Conservation (phyloP, 257 asterid species). For the Ajuga chamaepitys region DNA sequence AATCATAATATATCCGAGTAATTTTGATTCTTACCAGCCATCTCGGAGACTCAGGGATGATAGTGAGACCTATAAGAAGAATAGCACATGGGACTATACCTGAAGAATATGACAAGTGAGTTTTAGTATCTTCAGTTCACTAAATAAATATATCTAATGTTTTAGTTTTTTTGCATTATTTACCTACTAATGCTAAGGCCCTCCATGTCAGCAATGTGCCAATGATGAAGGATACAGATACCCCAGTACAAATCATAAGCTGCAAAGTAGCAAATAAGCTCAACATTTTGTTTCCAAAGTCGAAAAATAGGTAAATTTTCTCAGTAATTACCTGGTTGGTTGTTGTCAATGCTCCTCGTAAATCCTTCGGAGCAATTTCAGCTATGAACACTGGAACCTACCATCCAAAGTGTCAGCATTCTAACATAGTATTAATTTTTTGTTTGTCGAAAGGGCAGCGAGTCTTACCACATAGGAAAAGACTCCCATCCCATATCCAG, state of each 20-base stretch:
- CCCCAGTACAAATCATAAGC: conserved; percentile 82
- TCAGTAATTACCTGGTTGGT: conserved; percentile 54
- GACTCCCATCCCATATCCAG: conserved; percentile 97
- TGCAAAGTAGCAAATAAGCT: conserved; percentile 22
- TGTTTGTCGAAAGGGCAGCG: not conserved
- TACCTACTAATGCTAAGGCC: conserved; percentile 66
- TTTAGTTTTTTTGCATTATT: too few relatives aligned
- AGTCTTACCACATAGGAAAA: conserved; percentile 72
- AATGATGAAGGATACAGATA: conserved; percentile 79
- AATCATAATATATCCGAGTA: not conserved
- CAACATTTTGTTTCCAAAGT: not conserved
- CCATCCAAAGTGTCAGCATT: not conserved
- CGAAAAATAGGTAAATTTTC: not conserved
- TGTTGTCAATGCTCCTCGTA: conserved; percentile 85
- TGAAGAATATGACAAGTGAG: conserved; percentile 31
- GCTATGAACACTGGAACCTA: conserved; percentile 94
- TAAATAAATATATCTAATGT: not conserved
- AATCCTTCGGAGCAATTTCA: conserved; percentile 79
- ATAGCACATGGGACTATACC: conserved; percentile 73
- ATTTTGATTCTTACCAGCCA: conserved; percentile 61
- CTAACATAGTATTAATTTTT: not conserved
- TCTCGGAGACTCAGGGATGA: conserved; percentile 91
- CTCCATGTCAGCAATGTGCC: conserved; percentile 84
- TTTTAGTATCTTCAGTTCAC: not conserved
- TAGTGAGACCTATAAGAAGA: conserved; percentile 54